phyloP scores from a whole-genome alignment of 2,329 filamentous ascomycete species.

The Clonostachys chloroleuca region DNA sequence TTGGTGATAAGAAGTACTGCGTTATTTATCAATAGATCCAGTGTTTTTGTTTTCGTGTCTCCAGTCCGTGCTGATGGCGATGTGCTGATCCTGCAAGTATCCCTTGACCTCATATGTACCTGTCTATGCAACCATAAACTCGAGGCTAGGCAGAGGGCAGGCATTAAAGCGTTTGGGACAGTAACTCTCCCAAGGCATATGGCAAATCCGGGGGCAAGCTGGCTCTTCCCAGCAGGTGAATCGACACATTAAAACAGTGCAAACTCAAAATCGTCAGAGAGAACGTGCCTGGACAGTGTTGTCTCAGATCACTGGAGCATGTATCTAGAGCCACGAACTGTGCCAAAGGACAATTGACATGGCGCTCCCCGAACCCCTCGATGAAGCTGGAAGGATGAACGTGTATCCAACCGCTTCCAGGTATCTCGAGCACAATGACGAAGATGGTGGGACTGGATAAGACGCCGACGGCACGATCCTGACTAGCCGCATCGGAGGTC shows the following conservation, averaged over 20 bases:
- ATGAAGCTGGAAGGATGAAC: not conserved
- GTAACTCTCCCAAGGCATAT: no score
- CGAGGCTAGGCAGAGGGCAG: not conserved
- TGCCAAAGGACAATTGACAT: no score
- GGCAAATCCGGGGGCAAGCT: no score
- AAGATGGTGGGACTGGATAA: no score
- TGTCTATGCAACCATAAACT: not conserved
- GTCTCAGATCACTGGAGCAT: no score
- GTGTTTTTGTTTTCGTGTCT: conserved; percentile 17
- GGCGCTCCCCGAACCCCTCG: no score
- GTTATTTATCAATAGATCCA: conserved; percentile 20
- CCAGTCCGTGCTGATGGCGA: conserved; percentile 5
- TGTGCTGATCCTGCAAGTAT: not conserved
- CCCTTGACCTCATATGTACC: not conserved
- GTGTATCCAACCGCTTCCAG: not conserved
- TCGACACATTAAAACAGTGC: no score
- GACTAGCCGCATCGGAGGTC: not conserved
- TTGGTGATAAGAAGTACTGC: conserved; percentile 16
- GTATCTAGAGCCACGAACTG: no score
- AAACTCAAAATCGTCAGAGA: no score
- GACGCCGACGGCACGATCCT: conserved; percentile 1
- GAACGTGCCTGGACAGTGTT: no score
- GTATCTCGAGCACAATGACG: no score
- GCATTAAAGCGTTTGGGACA: not conserved
- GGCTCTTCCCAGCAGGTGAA: no score